Conservation (phyloP, 352 stramenopile species). For the Phytophthora palmivora region DNA sequence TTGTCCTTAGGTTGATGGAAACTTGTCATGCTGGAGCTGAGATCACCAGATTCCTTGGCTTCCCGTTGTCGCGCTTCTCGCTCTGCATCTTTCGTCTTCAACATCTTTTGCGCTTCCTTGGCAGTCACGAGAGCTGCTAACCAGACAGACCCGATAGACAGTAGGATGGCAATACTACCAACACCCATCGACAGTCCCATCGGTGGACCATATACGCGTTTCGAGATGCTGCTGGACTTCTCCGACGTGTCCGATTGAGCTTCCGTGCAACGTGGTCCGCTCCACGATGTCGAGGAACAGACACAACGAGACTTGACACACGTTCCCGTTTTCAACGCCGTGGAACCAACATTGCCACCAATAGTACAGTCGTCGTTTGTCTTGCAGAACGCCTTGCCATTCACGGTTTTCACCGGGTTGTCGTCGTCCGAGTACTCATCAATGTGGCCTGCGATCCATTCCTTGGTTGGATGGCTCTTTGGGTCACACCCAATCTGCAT, state of each 20-base stretch:
- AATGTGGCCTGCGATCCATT: constrained; percentile 73
- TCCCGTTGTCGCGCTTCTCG: constrained; percentile 27
- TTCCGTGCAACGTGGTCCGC: constrained; percentile 54
- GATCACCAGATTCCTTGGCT: constrained; percentile 15
- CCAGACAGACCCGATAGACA: constrained; percentile 45
- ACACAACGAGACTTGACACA: constrained; percentile 65
- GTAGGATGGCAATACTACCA: constrained; percentile 35
- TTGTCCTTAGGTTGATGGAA: constrained; percentile 40
- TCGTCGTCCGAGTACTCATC: constrained; percentile 67
- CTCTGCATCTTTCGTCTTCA: constrained; percentile 18
- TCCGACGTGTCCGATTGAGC: constrained; percentile 40
- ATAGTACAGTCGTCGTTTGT: constrained; percentile 68
- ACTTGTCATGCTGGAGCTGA: constrained; percentile 10
- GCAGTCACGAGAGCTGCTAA: constrained; percentile 31
- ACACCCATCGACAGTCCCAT: constrained; percentile 48
- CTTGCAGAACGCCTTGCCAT: constrained; percentile 57
- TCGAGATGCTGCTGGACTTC: constrained; percentile 36
- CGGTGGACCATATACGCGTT: constrained; percentile 46
- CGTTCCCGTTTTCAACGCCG: constrained; percentile 46
- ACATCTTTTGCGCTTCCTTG: constrained; percentile 26
- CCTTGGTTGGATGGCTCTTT: constrained; percentile 57
- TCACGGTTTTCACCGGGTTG: constrained; percentile 54
- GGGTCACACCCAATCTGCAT: constrained; percentile 73
- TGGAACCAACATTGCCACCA: constrained; percentile 24
- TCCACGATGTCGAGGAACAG: constrained; percentile 60